phyloP scores from a whole-genome alignment of 371 early-diverging fungal species.

The Syncephalis fuscata region DNA sequence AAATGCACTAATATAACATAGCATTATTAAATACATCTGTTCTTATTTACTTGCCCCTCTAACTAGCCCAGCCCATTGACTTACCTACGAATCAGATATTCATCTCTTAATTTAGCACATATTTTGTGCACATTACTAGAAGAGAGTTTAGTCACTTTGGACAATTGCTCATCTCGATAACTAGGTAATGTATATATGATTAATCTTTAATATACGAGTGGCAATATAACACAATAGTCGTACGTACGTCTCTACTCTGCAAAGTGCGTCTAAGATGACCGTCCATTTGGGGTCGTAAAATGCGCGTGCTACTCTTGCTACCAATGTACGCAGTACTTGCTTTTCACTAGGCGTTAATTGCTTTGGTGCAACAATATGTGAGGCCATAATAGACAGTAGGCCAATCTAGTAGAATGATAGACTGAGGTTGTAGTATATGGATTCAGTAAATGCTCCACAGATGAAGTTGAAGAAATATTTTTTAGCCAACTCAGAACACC shows the following conservation, averaged over 20 bases:
- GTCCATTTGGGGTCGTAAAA: slow-evolving; percentile 70
- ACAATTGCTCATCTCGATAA: slow-evolving; percentile 64
- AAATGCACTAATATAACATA: slow-evolving; percentile 1
- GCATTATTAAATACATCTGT: background rate
- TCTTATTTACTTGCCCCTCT: background rate
- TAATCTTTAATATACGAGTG: background rate
- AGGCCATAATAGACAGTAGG: too few relatives aligned
- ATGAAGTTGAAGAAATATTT: too few relatives aligned
- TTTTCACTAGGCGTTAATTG: too few relatives aligned
- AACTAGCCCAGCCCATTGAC: slow-evolving; percentile 6
- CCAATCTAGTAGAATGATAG: too few relatives aligned
- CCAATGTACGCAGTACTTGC: slow-evolving; percentile 43
- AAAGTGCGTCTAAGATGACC: slow-evolving; percentile 66
- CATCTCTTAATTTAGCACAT: slow-evolving; percentile 58
- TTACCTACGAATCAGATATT: slow-evolving; percentile 59
- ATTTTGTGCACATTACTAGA: slow-evolving; percentile 57
- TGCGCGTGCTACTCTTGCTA: slow-evolving; percentile 65
- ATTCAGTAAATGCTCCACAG: too few relatives aligned
- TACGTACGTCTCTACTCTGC: slow-evolving; percentile 29
- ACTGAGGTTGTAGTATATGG: too few relatives aligned
- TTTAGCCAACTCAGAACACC: too few relatives aligned
- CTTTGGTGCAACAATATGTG: too few relatives aligned
- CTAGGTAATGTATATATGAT: slow-evolving; percentile 14
- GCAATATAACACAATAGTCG: background rate
- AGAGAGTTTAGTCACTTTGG: slow-evolving; percentile 40